A percentile compares a stretch with the other conserved stretches of the same genome.
Conservation (phyloP, 257 asterid genomes). For the Nicotiana attenuata region DNA sequence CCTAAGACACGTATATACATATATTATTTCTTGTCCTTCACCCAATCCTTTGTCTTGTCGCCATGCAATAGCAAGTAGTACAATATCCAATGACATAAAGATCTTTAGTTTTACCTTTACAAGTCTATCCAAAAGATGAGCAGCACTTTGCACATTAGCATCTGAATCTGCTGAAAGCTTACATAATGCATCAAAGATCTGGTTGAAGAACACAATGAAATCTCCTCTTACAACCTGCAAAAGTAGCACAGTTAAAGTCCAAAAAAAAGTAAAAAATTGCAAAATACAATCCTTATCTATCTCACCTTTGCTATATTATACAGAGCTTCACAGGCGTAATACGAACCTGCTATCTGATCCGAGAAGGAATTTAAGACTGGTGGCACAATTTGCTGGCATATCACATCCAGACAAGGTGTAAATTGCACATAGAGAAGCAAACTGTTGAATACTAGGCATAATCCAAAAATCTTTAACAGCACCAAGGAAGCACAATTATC, state of each 20-base stretch:
- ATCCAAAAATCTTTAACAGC: background rate
- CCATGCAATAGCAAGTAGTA: background rate
- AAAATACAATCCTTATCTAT: background rate
- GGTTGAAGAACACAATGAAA: constrained; percentile 93
- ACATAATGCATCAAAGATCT: constrained; percentile 89
- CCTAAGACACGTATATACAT: too few species aligned
- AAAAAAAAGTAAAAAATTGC: constrained; percentile 14
- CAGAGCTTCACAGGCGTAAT: constrained; percentile 97
- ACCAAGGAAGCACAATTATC: constrained; percentile 12
- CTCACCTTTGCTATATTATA: constrained; percentile 98
- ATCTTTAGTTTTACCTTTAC: constrained; percentile 57
- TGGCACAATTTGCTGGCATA: constrained; percentile 86
- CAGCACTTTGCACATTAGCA: constrained; percentile 99
- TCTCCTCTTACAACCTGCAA: constrained; percentile 99
- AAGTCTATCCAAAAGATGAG: constrained; percentile 98
- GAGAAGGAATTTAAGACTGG: constrained; percentile 89
- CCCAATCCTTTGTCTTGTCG: background rate
- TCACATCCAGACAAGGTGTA: constrained; percentile 16
- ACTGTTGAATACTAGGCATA: background rate
- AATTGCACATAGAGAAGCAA: constrained; percentile 19
- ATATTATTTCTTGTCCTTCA: background rate
- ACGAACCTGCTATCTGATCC: constrained; percentile 99
- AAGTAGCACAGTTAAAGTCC: constrained; percentile 3
- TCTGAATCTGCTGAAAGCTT: constrained; percentile 99
- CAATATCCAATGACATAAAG: constrained; percentile 1